Evolutionary conservation across 2,329 filamentous ascomycete genomes (phyloP).

Genomic region (Neonectria magnoliae): DNA sequence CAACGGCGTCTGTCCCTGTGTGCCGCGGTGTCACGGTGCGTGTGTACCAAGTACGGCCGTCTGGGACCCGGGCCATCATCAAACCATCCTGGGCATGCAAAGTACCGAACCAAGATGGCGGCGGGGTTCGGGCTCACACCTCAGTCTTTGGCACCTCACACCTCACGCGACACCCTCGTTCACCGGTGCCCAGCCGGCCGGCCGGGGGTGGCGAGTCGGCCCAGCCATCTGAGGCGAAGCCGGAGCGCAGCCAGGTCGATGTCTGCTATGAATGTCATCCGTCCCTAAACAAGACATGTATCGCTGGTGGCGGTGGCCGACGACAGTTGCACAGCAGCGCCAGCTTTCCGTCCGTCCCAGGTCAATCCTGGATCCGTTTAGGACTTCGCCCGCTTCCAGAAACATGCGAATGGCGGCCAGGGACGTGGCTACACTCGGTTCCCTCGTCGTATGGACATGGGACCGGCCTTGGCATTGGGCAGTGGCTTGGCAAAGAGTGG

Average conservation of each 20-base stretch:
- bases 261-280: no score
- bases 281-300: no score
- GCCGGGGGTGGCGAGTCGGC: constrained; percentile 1
- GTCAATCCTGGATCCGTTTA: constrained; percentile 1
- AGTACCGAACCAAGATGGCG: constrained; percentile 1
- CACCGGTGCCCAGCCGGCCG: background rate
- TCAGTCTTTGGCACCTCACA: background rate
- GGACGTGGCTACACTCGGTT: background rate
- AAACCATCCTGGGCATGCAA: background rate
- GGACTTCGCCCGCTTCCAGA: constrained; percentile 17
- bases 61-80: background rate
- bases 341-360: background rate
- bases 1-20: background rate
- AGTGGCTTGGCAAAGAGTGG: constrained; percentile 6
- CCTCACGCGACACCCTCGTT: background rate
- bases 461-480: background rate
- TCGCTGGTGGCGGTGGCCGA: no score
- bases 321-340: no score
- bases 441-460: background rate
- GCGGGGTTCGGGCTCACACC: background rate
- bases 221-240: constrained; percentile 6
- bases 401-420: constrained; percentile 10
- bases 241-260: background rate
- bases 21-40: background rate
- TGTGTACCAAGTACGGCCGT: no score